These are phyloP conservation scores for Beauveria sp. DNA, from an alignment of 2,329 filamentous ascomycete genomes.

Conservation along the genomic window DNA sequence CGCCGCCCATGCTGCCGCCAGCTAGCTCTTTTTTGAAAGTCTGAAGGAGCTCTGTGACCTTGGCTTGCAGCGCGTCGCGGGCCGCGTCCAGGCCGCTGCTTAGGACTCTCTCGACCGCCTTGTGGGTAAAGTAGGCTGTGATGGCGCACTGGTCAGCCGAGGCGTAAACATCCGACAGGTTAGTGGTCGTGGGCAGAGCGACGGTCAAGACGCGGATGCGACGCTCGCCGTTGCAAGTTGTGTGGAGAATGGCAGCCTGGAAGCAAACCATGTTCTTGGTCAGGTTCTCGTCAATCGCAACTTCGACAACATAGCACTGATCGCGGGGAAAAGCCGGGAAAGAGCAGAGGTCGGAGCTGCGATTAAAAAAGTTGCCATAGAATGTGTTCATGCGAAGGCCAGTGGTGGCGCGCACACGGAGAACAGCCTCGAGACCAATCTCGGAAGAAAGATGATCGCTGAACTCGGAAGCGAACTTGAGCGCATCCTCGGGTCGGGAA, in stretches of 20 bases:
- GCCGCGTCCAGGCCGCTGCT: constrained; percentile 84
- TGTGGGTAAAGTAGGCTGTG: constrained; percentile 91
- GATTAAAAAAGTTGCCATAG: constrained; percentile 99
- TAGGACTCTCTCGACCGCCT: constrained; percentile 86
- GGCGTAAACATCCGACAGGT: constrained; percentile 83
- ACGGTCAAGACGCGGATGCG: constrained; percentile 92
- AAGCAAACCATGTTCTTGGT: constrained; percentile 87
- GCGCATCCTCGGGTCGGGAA: constrained; percentile 84
- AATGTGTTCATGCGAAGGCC: constrained; percentile 95
- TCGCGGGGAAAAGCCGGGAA: constrained; percentile 97
- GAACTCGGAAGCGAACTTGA: constrained; percentile 96
- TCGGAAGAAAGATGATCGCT: constrained; percentile 95
- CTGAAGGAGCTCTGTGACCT: constrained; percentile 84
- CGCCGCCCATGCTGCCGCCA: constrained; percentile 90
- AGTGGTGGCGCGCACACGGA: constrained; percentile 90
- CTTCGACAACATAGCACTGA: constrained; percentile 95
- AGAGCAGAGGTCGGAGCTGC: constrained; percentile 92
- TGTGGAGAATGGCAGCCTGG: constrained; percentile 92
- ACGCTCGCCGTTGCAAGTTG: constrained; percentile 93
- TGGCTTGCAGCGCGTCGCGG: constrained; percentile 81
- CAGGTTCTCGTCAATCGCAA: constrained; percentile 92
- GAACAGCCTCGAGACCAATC: constrained; percentile 90
- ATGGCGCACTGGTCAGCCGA: constrained; percentile 93
- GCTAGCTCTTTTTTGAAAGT: constrained; percentile 97
- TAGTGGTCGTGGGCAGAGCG: constrained; percentile 86